Evolutionary conservation across 1,284 basidiomycete species (phyloP), one percentile per base, ranked within the genome.

Genomic region (Rhodotorula glutinis): DNA sequence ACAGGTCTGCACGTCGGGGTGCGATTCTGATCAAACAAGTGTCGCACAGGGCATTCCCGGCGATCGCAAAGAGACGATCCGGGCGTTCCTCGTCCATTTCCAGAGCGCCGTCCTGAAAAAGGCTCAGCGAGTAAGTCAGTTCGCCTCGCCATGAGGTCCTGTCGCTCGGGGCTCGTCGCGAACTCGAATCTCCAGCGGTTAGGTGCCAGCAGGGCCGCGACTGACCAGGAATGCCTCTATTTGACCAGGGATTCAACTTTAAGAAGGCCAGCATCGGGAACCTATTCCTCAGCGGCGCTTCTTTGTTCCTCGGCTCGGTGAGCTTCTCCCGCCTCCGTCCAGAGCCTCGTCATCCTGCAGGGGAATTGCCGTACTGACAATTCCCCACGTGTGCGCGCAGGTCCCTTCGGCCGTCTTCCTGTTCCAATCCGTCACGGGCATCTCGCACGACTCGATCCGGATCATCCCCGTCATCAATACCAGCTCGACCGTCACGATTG

Each of bases 401-500:
- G 76, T 80, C 4, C 78, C 94, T 27, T 93, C 92, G 7, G 92
- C 94, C 16, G 93, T 98, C 73, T 98, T 97, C 79, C 81, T 98
- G 49, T 97, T 98, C 78, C 89, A 92, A 27, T 90, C 91, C 0
- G 89, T 97, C 63, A 94, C 93, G 0, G 90, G 87, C 17, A 82
- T 82, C 9, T 77, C 71, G 2, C 69, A 65, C 64, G 57, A 65
- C 49, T n/a, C 40, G 19, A 51, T 70, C 56, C 17, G 62, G 17
- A 63, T 69, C 51, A 56, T 97, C 3, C 95, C 95, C 0, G 90
- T 89, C 11, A 90, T 98, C 74, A 88, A 96, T 57, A 98, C 95
- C 3, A 96, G 93, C 78, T 92, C 93, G 78, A 94, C 91, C 0
- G 91, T 94, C n/a, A 98, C 92, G 5, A 95, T 98, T 70, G 92